Conservation (phyloP, 306 rosid species). For the Gillenia trifoliata region DNA sequence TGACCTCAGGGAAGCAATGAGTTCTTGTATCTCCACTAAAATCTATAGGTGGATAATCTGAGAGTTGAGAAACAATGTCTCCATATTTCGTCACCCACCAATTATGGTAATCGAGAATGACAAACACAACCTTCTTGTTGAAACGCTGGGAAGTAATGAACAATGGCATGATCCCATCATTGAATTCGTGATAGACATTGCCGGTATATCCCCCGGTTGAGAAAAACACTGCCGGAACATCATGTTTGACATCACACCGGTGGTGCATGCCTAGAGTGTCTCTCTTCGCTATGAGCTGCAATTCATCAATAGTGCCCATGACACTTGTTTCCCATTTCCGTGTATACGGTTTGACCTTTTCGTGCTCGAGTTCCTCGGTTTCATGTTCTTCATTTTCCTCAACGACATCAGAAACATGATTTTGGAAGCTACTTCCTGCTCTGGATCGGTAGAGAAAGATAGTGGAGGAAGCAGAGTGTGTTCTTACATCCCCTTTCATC, state of each 20-base stretch:
- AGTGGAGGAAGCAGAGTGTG: conserved; percentile 59
- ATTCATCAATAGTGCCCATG: conserved; percentile 71
- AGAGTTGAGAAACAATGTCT: conserved; percentile 65
- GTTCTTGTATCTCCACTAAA: conserved; percentile 55
- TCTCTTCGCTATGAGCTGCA: conserved; percentile 52
- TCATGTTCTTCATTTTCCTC: conserved; percentile 17
- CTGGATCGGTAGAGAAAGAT: conserved; percentile 55
- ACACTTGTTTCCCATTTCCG: conserved; percentile 87
- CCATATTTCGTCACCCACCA: conserved; percentile 93
- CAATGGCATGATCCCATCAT: conserved; percentile 86
- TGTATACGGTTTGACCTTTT: conserved; percentile 76
- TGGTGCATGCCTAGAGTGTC: conserved; percentile 19
- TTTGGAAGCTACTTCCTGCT: conserved; percentile 11
- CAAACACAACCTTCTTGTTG: conserved; percentile 78
- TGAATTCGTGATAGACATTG: conserved; percentile 91
- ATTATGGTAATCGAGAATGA: conserved; percentile 72
- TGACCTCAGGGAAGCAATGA: conserved; percentile 86
- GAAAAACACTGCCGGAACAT: conserved; percentile 87
- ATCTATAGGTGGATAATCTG: conserved; percentile 60
- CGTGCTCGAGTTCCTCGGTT: conserved; percentile 38
- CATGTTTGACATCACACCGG: conserved; percentile 61
- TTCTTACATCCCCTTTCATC: conserved; percentile 89
- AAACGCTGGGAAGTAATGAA: conserved; percentile 77
- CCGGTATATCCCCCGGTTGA: conserved; percentile 98
- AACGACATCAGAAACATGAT: conserved; percentile 7